A percentile compares a stretch with the other conserved stretches of the same genome.
Evolutionary conservation across 1,284 basidiomycete species (phyloP).

Genomic region (Pyrrhoderma noxium): DNA sequence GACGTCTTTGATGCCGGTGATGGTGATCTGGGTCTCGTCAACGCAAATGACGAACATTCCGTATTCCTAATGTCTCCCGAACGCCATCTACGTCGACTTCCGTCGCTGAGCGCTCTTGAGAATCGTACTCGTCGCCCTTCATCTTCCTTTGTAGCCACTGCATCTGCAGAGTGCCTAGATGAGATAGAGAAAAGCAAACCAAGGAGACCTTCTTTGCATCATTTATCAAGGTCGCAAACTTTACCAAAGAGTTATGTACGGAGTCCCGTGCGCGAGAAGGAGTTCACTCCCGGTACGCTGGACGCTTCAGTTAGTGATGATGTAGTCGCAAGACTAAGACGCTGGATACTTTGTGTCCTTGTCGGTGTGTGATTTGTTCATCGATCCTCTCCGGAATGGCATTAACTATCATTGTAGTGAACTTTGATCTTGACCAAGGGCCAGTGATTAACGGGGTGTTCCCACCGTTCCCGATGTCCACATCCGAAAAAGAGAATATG

Average conservation of each 20-base stretch:
- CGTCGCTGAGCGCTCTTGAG: neutral
- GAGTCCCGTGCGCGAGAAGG: slow-evolving; percentile 17
- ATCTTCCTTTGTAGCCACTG: slow-evolving; percentile 22
- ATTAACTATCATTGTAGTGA: slow-evolving; percentile 41
- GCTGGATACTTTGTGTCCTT: slow-evolving; percentile 77
- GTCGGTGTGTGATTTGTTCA: slow-evolving; percentile 44
- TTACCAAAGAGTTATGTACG: slow-evolving; percentile 25
- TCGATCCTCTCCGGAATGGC: slow-evolving; percentile 13
- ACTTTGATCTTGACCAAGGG: slow-evolving; percentile 84
- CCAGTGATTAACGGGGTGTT: slow-evolving; percentile 74
- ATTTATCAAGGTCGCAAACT: slow-evolving; percentile 35
- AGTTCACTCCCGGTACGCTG: slow-evolving; percentile 4
- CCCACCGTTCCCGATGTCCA: slow-evolving; percentile 55
- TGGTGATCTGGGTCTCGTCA: slow-evolving; percentile 14
- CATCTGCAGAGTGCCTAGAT: slow-evolving; percentile 26
- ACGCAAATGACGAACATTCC: slow-evolving; percentile 10
- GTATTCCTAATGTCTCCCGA: slow-evolving; percentile 11
- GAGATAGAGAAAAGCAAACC: slow-evolving; percentile 17
- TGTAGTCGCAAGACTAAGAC: slow-evolving; percentile 44
- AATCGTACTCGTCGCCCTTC: slow-evolving; percentile 1
- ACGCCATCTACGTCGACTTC: slow-evolving; percentile 1
- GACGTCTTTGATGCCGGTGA: neutral
- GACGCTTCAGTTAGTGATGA: slow-evolving; percentile 34
- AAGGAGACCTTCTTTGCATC: slow-evolving; percentile 15
- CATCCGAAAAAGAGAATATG: slow-evolving; percentile 78